Evolutionary conservation across 371 early-diverging fungal genomes (phyloP), one percentile per base, ranked within the genome.

Genomic region (Chytridium lagenaria): DNA sequence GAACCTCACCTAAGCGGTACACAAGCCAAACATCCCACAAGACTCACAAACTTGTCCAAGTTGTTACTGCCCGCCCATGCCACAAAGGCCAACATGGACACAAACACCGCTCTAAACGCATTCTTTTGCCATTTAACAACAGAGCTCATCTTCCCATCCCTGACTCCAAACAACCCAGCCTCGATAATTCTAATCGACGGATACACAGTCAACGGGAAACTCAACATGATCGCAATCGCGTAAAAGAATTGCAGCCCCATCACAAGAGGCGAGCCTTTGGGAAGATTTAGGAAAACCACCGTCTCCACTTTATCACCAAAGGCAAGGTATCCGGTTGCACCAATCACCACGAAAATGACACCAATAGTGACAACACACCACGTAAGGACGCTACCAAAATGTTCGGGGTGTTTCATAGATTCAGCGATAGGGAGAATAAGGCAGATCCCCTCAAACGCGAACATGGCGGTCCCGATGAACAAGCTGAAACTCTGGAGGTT

Each of bases 391-490:
- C 77, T 72, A 7, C 89, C 87, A 73, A 96, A 96, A 61, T 90
- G 83, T 65, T 90, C 89, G 15, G 95, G 95, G 15, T 91, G 81
- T 64, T 90, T 90, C 93, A 96, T 93, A 34, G 91, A 87, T 50
- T 94, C 90, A 37, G 92, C 91, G 72, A 95, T 93, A 30, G 97
- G 97, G 5, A 85, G 76, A 72, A 96, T 94, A 23, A 96, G 88
- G 68, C 96, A 86, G 77, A 93, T 92, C 52, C 97, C 97, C 81
- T 97, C 97, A 80, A 92, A 97, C 1, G 95, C 91, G 80, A 93
- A 97, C 38, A 96, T 92, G 67, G 96, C 94, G 33, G 97, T 96
- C 34, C 97, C 97, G 36, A 96, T 83, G 78, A 96, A 94, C 67
- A 95, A 82, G 5, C 94, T 87, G 77, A 92, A 94, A 34, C 85